These are phyloP conservation scores for Xylariaceae sp. DNA, from an alignment of 2,329 filamentous ascomycete species.

Conservation along the genomic window DNA sequence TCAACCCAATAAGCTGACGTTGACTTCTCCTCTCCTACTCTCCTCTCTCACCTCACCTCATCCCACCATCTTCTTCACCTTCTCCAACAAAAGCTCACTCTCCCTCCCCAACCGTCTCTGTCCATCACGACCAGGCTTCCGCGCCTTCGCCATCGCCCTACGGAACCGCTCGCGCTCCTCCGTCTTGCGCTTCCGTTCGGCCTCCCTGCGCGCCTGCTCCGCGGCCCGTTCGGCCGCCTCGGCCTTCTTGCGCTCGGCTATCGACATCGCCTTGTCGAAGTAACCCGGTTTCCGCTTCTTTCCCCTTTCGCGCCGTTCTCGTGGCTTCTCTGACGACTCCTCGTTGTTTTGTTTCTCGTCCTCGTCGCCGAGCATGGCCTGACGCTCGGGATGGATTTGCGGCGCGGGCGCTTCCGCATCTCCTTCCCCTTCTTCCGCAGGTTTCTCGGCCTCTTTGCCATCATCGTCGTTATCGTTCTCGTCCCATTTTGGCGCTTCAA, in stretches of 20 bases:
- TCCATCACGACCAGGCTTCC: conserved; percentile 63
- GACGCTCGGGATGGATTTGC: conserved; percentile 38
- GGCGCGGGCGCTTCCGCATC: conserved; percentile 17
- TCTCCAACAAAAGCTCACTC: conserved; percentile 70
- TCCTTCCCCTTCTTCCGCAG: conserved; percentile 5
- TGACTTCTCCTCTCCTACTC: not conserved
- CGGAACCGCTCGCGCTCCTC: conserved; percentile 61
- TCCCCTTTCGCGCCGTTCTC: conserved; percentile 6
- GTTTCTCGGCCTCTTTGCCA: conserved; percentile 5
- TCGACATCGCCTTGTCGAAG: conserved; percentile 58
- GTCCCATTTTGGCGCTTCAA: conserved; percentile 1
- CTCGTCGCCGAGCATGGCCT: conserved; percentile 36
- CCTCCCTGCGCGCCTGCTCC: conserved; percentile 45
- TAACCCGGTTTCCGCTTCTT: conserved; percentile 42
- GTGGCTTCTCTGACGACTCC: not conserved
- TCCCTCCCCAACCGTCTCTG: conserved; percentile 77
- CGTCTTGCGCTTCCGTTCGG: conserved; percentile 59
- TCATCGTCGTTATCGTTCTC: not conserved
- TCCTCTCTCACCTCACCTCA: conserved; percentile 20
- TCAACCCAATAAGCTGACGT: not conserved
- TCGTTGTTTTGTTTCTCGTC: conserved; percentile 5
- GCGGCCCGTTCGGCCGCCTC: conserved; percentile 28
- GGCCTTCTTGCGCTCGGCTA: conserved; percentile 39
- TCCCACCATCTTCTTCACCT: conserved; percentile 67
- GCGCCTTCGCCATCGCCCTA: conserved; percentile 67